phyloP scores from a whole-genome alignment of 2,329 filamentous ascomycete genomes.

The Alternaria arborescens region DNA sequence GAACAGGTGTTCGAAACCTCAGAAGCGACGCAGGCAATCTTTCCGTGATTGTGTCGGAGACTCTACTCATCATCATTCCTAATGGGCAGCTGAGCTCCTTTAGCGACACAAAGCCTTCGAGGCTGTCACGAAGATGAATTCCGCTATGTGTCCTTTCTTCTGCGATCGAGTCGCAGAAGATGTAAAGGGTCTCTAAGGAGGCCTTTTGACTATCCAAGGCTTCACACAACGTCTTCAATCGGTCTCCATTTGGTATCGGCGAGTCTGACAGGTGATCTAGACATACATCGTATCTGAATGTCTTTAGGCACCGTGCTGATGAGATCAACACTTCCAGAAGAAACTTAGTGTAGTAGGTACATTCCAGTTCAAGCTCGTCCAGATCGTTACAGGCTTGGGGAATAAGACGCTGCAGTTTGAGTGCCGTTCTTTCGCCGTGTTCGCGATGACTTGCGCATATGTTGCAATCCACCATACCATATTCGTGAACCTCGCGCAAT shows the following conservation, averaged over 20 bases:
- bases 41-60: slow-evolving; percentile 17
- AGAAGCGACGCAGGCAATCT: slow-evolving; percentile 25
- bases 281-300: slow-evolving; percentile 23
- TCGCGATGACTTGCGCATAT: neutral
- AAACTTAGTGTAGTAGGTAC: slow-evolving; percentile 18
- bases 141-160: slow-evolving; percentile 4
- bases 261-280: slow-evolving; percentile 8
- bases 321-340: slow-evolving; percentile 26
- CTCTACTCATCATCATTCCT: slow-evolving; percentile 10
- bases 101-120: slow-evolving; percentile 22
- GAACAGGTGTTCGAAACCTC: slow-evolving; percentile 15
- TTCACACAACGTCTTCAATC: slow-evolving; percentile 6
- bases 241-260: slow-evolving; percentile 4
- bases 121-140: slow-evolving; percentile 11
- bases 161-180: slow-evolving; percentile 10
- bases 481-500: slow-evolving; percentile 21
- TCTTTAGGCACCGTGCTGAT: slow-evolving; percentile 24
- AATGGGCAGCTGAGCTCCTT: slow-evolving; percentile 25
- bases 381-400: slow-evolving; percentile 27
- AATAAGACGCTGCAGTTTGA: slow-evolving; percentile 24
- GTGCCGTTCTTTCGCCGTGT: slow-evolving; percentile 1
- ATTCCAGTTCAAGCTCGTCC: slow-evolving; percentile 24
- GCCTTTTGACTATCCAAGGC: slow-evolving; percentile 22
- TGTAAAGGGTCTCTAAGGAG: slow-evolving; percentile 20
- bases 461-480: neutral